phyloP scores from a whole-genome alignment of 176 grass and related monocot genomes.

The Carex kokanica region DNA sequence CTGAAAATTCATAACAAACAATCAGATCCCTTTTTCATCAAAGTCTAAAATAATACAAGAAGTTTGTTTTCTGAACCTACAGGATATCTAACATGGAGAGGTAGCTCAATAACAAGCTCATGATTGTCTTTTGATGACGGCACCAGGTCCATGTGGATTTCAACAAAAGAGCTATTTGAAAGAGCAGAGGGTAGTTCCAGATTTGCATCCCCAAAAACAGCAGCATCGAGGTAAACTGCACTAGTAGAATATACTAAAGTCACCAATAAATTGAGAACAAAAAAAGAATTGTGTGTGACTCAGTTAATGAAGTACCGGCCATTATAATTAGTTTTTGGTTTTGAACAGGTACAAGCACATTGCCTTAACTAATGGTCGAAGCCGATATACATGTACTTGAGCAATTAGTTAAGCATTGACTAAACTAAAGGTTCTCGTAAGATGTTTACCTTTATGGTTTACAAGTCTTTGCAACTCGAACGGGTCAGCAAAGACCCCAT shows the following conservation, averaged over 20 bases:
- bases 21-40: background rate
- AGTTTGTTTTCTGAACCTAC: constrained; percentile 35
- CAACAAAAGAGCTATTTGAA: constrained; percentile 63
- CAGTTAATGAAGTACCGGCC: background rate
- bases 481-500: constrained; percentile 70
- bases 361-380: background rate
- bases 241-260: background rate
- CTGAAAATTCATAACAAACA: constrained; percentile 35
- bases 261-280: background rate
- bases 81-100: constrained; percentile 85
- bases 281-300: background rate
- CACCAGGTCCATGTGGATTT: constrained; percentile 59
- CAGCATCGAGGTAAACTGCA: constrained; percentile 62
- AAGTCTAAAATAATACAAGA: background rate
- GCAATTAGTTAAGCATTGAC: background rate
- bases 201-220: constrained; percentile 79
- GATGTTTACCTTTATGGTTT: constrained; percentile 44
- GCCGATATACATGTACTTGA: background rate
- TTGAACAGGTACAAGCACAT: background rate
- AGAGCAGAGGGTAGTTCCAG: constrained; percentile 73
- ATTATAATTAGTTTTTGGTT: background rate
- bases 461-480: constrained; percentile 87
- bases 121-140: constrained; percentile 9
- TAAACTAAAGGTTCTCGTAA: background rate
- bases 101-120: constrained; percentile 48